Evolutionary conservation across 1,139 yeast genomes (phyloP).

Genomic region (Candida sanyaensis): DNA sequence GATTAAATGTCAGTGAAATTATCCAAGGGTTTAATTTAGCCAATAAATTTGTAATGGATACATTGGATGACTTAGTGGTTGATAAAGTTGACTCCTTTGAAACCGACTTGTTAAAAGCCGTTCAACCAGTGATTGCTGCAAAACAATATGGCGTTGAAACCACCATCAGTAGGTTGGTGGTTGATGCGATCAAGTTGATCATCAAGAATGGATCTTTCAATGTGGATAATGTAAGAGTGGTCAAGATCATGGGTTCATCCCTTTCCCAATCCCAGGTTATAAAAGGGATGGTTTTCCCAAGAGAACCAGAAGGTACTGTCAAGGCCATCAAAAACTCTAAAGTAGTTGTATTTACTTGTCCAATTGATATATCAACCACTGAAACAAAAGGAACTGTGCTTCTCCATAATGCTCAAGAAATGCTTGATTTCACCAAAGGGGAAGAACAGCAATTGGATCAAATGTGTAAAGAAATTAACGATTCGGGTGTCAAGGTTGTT

Average conservation of each 20-base stretch:
- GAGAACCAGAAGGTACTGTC: conserved; percentile 91
- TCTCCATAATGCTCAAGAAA: conserved; percentile 93
- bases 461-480: conserved; percentile 79
- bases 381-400: conserved; percentile 98
- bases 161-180: conserved; percentile 72
- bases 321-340: conserved; percentile 71
- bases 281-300: conserved; percentile 97
- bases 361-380: conserved; percentile 90
- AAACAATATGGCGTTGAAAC: conserved; percentile 93
- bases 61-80: conserved; percentile 65
- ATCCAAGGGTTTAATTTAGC: conserved; percentile 90
- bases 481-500: conserved; percentile 83
- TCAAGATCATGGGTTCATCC: conserved; percentile 92
- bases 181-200: conserved; percentile 81
- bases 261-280: conserved; percentile 74
- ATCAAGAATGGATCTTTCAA: conserved; percentile 70
- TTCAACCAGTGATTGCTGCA: conserved; percentile 87
- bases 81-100: conserved; percentile 62
- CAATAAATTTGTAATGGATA: conserved; percentile 66
- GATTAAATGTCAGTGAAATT: conserved; percentile 87
- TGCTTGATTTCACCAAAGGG: conserved; percentile 94
- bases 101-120: conserved; percentile 63
- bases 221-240: conserved; percentile 92
- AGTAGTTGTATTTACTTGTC: conserved; percentile 92
- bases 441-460: conserved; percentile 93